Evolutionary conservation across 2,329 filamentous ascomycete genomes (phyloP).

Genomic region (Geosmithia putterillii): DNA sequence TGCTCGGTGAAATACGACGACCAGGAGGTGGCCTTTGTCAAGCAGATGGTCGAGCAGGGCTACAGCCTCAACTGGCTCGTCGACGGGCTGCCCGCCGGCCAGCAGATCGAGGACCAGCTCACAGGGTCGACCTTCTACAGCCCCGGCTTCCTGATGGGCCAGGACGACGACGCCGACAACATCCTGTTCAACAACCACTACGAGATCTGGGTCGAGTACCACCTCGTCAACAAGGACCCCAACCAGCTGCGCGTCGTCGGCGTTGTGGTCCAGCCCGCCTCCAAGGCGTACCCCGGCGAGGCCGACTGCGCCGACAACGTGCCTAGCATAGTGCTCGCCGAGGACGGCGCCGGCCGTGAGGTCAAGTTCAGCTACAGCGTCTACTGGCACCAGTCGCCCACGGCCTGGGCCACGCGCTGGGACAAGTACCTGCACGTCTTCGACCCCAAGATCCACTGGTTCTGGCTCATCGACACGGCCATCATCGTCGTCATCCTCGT

Average conservation of each 20-base stretch:
- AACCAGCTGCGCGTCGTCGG: conserved; percentile 81
- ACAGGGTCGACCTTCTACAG: conserved; percentile 76
- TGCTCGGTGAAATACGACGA: conserved; percentile 57
- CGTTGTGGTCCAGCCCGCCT: conserved; percentile 75
- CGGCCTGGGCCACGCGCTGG: conserved; percentile 94
- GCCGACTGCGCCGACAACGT: conserved; percentile 51
- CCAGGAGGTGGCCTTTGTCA: conserved; percentile 65
- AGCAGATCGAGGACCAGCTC: conserved; percentile 64
- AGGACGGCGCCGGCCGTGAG: conserved; percentile 35
- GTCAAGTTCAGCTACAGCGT: conserved; percentile 90
- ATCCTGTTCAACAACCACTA: conserved; percentile 83
- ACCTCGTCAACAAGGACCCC: conserved; percentile 55
- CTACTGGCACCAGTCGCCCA: conserved; percentile 72
- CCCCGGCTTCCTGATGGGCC: conserved; percentile 76
- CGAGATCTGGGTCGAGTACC: conserved; percentile 87
- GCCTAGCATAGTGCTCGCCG: conserved; percentile 49
- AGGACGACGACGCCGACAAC: conserved; percentile 38
- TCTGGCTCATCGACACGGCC: conserved; percentile 91
- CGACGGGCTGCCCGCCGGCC: conserved; percentile 84
- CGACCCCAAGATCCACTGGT: conserved; percentile 98
- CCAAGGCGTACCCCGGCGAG: conserved; percentile 44
- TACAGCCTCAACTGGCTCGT: conserved; percentile 95
- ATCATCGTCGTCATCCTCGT: conserved; percentile 89
- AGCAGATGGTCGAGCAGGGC: conserved; percentile 66
- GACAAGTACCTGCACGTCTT: conserved; percentile 98